Conservation (phyloP, 306 rosid species). For the Quercus cerris region DNA sequence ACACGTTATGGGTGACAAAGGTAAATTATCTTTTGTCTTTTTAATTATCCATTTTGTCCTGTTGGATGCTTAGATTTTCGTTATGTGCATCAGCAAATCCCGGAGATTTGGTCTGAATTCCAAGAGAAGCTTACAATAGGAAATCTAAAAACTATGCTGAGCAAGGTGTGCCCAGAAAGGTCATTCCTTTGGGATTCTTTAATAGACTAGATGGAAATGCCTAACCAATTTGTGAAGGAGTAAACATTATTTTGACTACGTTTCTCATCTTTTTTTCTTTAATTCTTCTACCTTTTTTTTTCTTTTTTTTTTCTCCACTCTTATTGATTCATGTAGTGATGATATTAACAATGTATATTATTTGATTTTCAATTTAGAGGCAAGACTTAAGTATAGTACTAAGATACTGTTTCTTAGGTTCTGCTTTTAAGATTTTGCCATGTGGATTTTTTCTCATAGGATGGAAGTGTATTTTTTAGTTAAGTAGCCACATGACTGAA, state of each 20-base stretch:
- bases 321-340: too few species aligned
- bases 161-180: constrained; percentile 56
- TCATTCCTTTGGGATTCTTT: constrained; percentile 50
- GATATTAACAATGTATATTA: too few species aligned
- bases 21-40: constrained; percentile 25
- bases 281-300: too few species aligned
- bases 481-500: too few species aligned
- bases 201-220: background rate
- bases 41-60: background rate
- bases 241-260: background rate
- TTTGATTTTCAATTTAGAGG: too few species aligned
- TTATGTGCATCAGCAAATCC: constrained; percentile 52
- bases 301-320: too few species aligned
- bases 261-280: too few species aligned
- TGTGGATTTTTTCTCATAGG: too few species aligned
- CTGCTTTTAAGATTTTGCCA: too few species aligned
- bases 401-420: too few species aligned
- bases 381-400: too few species aligned
- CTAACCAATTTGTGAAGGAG: background rate
- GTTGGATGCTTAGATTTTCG: constrained; percentile 20
- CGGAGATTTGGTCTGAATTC: constrained; percentile 37
- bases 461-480: too few species aligned
- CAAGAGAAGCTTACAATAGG: constrained; percentile 41
- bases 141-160: constrained; percentile 50
- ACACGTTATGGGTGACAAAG: constrained; percentile 66